Evolutionary conservation across 2,329 filamentous ascomycete species (phyloP).

Genomic region (Alternaria sp.): DNA sequence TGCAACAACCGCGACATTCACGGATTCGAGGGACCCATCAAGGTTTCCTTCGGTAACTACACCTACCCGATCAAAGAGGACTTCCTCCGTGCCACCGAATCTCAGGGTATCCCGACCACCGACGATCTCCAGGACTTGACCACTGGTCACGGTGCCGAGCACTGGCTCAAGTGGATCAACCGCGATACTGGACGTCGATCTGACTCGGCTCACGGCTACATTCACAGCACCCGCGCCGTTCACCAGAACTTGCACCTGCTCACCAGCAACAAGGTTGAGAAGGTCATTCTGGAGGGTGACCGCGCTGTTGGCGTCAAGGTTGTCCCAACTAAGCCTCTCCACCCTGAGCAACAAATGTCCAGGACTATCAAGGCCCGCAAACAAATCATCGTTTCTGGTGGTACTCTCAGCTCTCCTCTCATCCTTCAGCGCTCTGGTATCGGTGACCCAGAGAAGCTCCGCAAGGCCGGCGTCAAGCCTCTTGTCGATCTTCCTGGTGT

Average conservation of each 20-base stretch:
- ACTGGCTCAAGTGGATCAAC: conserved; percentile 90
- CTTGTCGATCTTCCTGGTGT: conserved; percentile 76
- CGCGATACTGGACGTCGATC: conserved; percentile 73
- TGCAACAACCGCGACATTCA: conserved; percentile 69
- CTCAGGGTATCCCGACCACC: conserved; percentile 76
- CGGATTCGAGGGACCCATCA: conserved; percentile 81
- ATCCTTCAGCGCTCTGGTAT: conserved; percentile 80
- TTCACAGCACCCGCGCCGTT: conserved; percentile 76
- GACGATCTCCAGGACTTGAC: conserved; percentile 78
- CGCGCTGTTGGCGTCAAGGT: conserved; percentile 75
- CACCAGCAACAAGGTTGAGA: conserved; percentile 80
- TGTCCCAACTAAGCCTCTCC: conserved; percentile 73
- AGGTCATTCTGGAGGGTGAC: conserved; percentile 76
- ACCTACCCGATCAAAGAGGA: conserved; percentile 85
- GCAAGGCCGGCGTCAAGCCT: conserved; percentile 71
- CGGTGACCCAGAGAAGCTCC: conserved; percentile 75
- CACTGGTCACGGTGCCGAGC: conserved; percentile 75
- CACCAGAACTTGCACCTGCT: conserved; percentile 76
- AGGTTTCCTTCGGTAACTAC: conserved; percentile 81
- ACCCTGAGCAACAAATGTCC: conserved; percentile 60
- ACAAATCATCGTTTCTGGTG: conserved; percentile 76
- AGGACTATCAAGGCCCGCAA: conserved; percentile 73
- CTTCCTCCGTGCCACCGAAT: conserved; percentile 76
- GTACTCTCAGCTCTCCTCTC: conserved; percentile 75
- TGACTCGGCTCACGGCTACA: conserved; percentile 79